Evolutionary conservation across 805 yeast species (phyloP), one percentile per base, ranked within the genome.

Genomic region (Saccharomycopsis oosterbeekiorum): DNA sequence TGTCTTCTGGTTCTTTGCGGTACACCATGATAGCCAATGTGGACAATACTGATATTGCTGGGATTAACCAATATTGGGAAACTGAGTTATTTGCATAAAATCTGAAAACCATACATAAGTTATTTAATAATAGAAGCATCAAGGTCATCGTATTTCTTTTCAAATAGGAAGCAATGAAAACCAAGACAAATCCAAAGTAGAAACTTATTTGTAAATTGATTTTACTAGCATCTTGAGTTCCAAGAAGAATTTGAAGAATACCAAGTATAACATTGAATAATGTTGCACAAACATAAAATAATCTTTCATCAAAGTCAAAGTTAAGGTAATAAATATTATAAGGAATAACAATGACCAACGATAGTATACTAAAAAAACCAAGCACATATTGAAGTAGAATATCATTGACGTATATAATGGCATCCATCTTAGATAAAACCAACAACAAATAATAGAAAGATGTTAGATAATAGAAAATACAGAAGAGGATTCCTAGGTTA

Each of bases 231-330:
- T 59, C 50, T 17, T 56, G 34, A 39, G 37, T 55, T 1, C 36
- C 12, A 29, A 59, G 60, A 40, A 57, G 58, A 11, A 47, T 58
- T 12, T 62, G 60, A 34, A 59, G 15, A 21, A 41, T 19, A 11
- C 64, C 64, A 53, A 62, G 29, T 5, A 62, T 39, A 12, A 62
- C n/a, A 26, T 59, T 62, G 56, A 43, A 26, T 4, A 57, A 19
- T 26, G 54, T 24, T 2, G 53, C 39, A 15, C 47, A 41, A 17
- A 62, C 36, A 24, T 36, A 62, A 19, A 62, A 29, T 10, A 39
- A 14, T 19, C 53, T 62, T 37, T 56, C 47, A 21, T 53, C 61
- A 37, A 41, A 53, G 8, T 57, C 36, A 17, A 57, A 26, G n/a
- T 56, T 50, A 34, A 55, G 50, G 17, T 56, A 36, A n/a, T 26